These are phyloP conservation scores for Nymphaea thermarum DNA, from an alignment of 164 flowering plant species.

Conservation along the genomic window DNA sequence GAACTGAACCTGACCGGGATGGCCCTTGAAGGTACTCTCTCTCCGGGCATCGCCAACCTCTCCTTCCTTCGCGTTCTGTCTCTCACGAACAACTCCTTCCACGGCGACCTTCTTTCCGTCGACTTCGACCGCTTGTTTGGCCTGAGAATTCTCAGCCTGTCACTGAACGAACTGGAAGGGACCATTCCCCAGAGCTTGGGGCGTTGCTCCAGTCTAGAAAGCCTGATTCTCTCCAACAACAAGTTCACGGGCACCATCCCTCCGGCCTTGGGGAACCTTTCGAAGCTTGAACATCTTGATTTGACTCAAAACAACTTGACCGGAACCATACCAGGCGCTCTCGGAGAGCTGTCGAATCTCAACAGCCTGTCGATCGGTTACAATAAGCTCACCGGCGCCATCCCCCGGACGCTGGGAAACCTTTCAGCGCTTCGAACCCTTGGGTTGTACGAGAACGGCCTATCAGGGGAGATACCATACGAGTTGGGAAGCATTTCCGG, in stretches of 20 bases:
- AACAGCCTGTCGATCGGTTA: background rate
- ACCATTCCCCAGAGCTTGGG: constrained; percentile 10
- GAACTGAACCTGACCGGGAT: constrained; percentile 4
- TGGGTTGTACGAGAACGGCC: too few relatives aligned
- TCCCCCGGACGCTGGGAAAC: too few relatives aligned
- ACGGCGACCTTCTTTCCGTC: constrained; percentile 14
- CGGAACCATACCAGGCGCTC: background rate
- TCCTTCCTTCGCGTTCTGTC: constrained; percentile 12
- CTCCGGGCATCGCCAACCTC: constrained; percentile 24
- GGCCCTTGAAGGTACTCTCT: constrained; percentile 13
- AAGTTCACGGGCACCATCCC: constrained; percentile 2
- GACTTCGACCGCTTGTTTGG: constrained; percentile 14
- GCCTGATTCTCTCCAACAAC: background rate
- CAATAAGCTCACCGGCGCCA: too few relatives aligned
- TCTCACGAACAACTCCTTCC: constrained; percentile 12
- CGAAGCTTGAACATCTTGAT: background rate
- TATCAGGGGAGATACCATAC: too few relatives aligned
- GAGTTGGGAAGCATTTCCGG: background rate
- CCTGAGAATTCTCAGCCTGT: constrained; percentile 1
- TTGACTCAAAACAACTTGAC: background rate
- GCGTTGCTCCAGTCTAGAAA: constrained; percentile 3
- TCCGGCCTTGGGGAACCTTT: background rate
- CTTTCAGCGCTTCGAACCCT: too few relatives aligned
- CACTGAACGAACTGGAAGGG: constrained; percentile 10
- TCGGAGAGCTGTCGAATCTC: background rate